Percentiles rank a stretch among this genome's conserved stretches.
These are phyloP conservation scores for Penicillium cataractarum DNA, from an alignment of 495 filamentous ascomycete genomes.

Conservation along the genomic window DNA sequence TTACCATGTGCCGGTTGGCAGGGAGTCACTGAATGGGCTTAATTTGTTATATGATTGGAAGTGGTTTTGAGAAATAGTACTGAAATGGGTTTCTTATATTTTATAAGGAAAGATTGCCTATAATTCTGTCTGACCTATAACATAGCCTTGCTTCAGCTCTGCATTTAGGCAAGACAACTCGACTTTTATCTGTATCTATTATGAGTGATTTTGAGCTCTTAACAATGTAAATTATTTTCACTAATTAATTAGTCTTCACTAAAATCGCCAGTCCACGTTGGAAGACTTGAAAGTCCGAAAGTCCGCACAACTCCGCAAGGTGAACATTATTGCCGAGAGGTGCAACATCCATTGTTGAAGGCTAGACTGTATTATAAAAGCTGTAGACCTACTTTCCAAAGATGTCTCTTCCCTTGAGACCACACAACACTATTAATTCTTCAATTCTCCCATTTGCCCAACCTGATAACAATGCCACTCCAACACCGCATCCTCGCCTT, in stretches of 20 bases:
- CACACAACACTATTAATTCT: neutral
- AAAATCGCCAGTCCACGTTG: neutral
- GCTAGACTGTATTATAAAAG: neutral
- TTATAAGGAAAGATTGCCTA: no score
- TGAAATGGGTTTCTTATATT: no score
- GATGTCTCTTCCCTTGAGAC: neutral
- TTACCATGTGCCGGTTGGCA: conserved; percentile 7
- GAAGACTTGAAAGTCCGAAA: conserved; percentile 1
- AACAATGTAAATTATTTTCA: no score
- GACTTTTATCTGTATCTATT: no score
- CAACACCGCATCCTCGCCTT: conserved; percentile 10
- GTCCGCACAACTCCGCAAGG: conserved; percentile 1
- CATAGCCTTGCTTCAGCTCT: no score
- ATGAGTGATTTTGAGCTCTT: no score
- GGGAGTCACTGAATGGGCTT: neutral
- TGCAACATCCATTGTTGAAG: no score
- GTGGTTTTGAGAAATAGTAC: no score
- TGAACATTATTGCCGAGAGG: neutral
- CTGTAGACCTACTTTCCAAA: neutral
- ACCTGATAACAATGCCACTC: neutral
- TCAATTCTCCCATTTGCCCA: neutral
- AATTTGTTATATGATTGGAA: neutral
- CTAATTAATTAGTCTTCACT: no score
- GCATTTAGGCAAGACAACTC: no score
- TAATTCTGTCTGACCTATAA: no score